phyloP scores from a whole-genome alignment of 1,284 basidiomycete genomes.

The Cutaneotrichosporon dermatis region DNA sequence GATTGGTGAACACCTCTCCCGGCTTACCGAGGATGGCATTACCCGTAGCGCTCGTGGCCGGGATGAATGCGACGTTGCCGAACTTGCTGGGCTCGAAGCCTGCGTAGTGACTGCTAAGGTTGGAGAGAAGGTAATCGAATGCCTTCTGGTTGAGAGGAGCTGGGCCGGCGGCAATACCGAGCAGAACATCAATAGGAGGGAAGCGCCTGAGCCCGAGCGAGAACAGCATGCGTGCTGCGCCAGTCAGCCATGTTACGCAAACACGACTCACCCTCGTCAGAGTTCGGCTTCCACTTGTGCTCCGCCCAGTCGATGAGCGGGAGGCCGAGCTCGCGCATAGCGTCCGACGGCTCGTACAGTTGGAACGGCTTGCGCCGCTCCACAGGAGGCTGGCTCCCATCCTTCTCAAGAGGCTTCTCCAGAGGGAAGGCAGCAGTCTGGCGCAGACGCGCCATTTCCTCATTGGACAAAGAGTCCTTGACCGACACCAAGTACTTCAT shows the following conservation, averaged over 20 bases:
- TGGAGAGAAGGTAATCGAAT: slow-evolving; percentile 72
- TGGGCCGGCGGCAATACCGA: slow-evolving; percentile 61
- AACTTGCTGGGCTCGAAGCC: slow-evolving; percentile 58
- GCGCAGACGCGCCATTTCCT: slow-evolving; percentile 68
- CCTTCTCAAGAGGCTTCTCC: slow-evolving; percentile 52
- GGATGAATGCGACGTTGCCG: slow-evolving; percentile 71
- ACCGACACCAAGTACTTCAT: slow-evolving; percentile 86
- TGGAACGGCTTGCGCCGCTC: slow-evolving; percentile 61
- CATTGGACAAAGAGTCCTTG: slow-evolving; percentile 61
- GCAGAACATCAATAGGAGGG: slow-evolving; percentile 65
- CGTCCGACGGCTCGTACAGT: slow-evolving; percentile 77
- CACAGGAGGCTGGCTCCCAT: slow-evolving; percentile 35
- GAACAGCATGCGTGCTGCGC: slow-evolving; percentile 74
- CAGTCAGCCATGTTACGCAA: background rate
- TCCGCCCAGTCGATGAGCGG: slow-evolving; percentile 85
- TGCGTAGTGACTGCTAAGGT: slow-evolving; percentile 59
- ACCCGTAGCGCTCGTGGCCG: slow-evolving; percentile 58
- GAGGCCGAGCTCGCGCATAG: slow-evolving; percentile 67
- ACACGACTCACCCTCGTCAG: slow-evolving; percentile 68
- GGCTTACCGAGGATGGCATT: slow-evolving; percentile 61
- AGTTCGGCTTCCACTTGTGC: slow-evolving; percentile 70
- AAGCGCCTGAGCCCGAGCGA: slow-evolving; percentile 68
- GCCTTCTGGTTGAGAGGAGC: slow-evolving; percentile 52
- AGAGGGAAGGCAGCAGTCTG: slow-evolving; percentile 77
- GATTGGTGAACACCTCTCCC: slow-evolving; percentile 67